phyloP scores from a whole-genome alignment of 139 green algal genomes.

The Picochlorum sp. region DNA sequence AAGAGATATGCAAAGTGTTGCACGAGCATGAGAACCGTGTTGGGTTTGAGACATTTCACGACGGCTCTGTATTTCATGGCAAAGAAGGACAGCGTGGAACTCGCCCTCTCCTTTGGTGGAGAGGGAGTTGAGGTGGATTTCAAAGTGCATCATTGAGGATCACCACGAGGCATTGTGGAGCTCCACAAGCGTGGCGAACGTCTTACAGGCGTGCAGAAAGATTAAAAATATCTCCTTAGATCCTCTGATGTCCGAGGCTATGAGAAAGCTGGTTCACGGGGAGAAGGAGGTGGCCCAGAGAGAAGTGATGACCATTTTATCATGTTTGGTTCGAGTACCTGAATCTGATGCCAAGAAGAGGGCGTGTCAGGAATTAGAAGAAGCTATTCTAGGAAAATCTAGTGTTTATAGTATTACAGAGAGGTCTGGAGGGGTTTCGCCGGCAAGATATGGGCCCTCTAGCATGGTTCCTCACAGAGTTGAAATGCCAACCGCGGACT shows the following conservation, averaged over 20 bases:
- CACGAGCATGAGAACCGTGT: background rate
- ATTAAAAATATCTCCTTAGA: background rate
- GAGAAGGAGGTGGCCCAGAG: background rate
- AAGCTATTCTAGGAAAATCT: background rate
- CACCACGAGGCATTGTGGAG: background rate
- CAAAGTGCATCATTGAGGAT: too few species aligned
- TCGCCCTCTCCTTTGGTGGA: too few species aligned
- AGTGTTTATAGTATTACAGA: background rate
- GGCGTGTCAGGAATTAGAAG: background rate
- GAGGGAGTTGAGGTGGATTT: too few species aligned
- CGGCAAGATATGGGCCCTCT: background rate
- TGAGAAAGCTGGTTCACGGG: background rate
- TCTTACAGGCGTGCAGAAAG: background rate
- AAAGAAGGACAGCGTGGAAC: background rate
- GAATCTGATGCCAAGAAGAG: background rate
- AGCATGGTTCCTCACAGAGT: background rate
- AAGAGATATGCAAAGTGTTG: background rate
- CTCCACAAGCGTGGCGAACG: slow-evolving; percentile 2
- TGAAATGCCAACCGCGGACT: background rate
- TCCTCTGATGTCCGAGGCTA: background rate
- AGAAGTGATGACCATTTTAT: slow-evolving; percentile 3
- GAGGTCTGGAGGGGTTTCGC: background rate
- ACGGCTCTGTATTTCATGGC: background rate
- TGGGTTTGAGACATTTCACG: background rate
- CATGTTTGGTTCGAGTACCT: background rate